Evolutionary conservation across 192 early-diverging fungal species (phyloP).

Genomic region (Cladochytrium replicatum): DNA sequence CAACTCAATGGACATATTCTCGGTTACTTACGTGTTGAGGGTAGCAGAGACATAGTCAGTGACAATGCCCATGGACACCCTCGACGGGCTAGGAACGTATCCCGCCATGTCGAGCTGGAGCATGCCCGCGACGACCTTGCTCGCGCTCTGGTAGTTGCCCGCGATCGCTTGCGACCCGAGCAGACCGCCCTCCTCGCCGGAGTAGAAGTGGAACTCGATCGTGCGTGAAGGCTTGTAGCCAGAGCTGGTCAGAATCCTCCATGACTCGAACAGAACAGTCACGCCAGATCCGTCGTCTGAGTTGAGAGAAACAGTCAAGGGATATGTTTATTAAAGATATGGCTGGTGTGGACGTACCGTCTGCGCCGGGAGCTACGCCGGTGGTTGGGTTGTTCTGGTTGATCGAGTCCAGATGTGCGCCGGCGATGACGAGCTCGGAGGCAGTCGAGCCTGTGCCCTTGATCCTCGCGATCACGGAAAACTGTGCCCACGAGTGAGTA

Average conservation of each 20-base stretch:
- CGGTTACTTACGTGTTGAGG: constrained; percentile 24
- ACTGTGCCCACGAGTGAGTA: constrained; percentile 74
- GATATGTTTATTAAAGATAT: no score
- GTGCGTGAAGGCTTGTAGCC: constrained; percentile 58
- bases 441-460: constrained; percentile 25
- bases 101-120: constrained; percentile 24
- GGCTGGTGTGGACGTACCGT: no score
- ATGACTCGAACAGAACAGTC: constrained; percentile 64
- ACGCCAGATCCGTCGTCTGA: constrained; percentile 79
- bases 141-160: constrained; percentile 15
- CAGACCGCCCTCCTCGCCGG: constrained; percentile 75
- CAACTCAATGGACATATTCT: constrained; percentile 5
- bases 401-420: constrained; percentile 73
- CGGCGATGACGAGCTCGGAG: constrained; percentile 44
- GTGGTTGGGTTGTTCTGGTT: constrained; percentile 61
- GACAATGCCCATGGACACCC: constrained; percentile 60
- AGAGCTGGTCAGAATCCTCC: constrained; percentile 51
- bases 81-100: constrained; percentile 15
- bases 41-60: constrained; percentile 64
- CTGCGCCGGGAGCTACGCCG: constrained; percentile 58
- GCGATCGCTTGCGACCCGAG: constrained; percentile 59
- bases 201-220: constrained; percentile 91
- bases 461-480: constrained; percentile 58
- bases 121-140: constrained; percentile 4
- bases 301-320: no score